phyloP scores from a whole-genome alignment of 345 rosid species.

The Mangifera indica region DNA sequence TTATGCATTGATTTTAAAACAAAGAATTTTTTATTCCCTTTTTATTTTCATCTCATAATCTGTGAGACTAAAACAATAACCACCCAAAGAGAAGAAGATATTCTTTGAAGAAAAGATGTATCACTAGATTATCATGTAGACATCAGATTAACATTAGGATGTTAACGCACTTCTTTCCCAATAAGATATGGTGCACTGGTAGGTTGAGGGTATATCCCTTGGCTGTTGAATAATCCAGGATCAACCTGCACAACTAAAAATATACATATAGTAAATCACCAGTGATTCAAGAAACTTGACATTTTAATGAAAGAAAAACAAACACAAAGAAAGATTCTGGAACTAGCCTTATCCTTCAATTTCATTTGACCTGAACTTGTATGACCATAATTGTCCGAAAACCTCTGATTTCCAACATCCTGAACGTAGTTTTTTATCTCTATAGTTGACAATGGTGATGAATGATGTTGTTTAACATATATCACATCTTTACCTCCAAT shows the following conservation, averaged over 20 bases:
- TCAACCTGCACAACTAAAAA: slow-evolving; percentile 47
- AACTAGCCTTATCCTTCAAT: slow-evolving; percentile 71
- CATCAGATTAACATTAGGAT: not conserved
- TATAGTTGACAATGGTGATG: slow-evolving; percentile 56
- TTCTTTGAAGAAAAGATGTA: not conserved
- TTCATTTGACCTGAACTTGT: slow-evolving; percentile 51
- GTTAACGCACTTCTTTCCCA: slow-evolving; percentile 61
- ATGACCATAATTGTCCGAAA: slow-evolving; percentile 40
- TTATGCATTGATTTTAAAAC: too few species aligned
- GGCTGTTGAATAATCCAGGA: slow-evolving; percentile 64
- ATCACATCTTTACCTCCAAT: slow-evolving; percentile 76
- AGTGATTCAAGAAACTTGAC: slow-evolving; percentile 1
- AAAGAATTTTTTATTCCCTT: too few species aligned
- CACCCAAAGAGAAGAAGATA: not conserved
- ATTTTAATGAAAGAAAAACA: slow-evolving; percentile 1
- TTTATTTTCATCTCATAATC: too few species aligned
- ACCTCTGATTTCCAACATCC: slow-evolving; percentile 71
- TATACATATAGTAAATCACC: slow-evolving; percentile 6
- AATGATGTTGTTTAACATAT: slow-evolving; percentile 65
- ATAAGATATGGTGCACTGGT: slow-evolving; percentile 44
- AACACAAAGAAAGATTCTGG: slow-evolving; percentile 13
- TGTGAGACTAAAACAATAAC: not conserved
- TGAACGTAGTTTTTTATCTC: slow-evolving; percentile 62
- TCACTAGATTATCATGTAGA: not conserved
- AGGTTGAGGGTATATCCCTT: slow-evolving; percentile 82